Conservation (phyloP, 768 basidiomycete genomes). For the Termitomyces sp. region DNA sequence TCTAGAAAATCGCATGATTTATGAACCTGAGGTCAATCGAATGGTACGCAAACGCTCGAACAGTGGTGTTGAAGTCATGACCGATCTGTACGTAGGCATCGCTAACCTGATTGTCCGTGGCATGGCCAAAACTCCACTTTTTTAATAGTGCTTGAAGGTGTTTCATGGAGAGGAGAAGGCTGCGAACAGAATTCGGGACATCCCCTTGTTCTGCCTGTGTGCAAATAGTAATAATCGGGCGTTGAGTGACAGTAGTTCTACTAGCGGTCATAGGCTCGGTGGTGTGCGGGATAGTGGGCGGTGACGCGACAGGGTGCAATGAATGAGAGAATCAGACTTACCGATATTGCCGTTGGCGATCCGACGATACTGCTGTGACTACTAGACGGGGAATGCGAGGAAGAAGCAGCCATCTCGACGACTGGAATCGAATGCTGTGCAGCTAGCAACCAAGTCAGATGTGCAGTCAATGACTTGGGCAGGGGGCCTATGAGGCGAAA, state of each 20-base stretch:
- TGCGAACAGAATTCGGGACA: constrained; percentile 59
- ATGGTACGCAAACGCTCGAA: constrained; percentile 69
- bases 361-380: constrained; percentile 15
- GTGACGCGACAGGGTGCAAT: not conserved
- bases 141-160: constrained; percentile 70
- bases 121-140: constrained; percentile 62
- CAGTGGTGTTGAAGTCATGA: constrained; percentile 81
- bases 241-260: constrained; percentile 12
- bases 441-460: constrained; percentile 8
- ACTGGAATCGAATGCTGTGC: constrained; percentile 16
- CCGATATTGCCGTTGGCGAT: constrained; percentile 8
- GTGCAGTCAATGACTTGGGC: not conserved
- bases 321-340: constrained; percentile 8
- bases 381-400: constrained; percentile 8
- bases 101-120: constrained; percentile 72
- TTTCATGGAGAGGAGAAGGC: constrained; percentile 79
- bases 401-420: constrained; percentile 11
- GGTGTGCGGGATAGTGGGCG: not conserved
- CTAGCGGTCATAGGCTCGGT: not conserved
- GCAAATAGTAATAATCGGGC: constrained; percentile 18
- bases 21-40: constrained; percentile 68
- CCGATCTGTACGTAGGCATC: constrained; percentile 88
- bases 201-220: constrained; percentile 35
- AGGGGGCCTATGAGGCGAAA: not conserved
- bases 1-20: not conserved